Base-by-base conservation (phyloP, 257 asterid genomes). In the Phtheirospermum japonicum region DNA sequence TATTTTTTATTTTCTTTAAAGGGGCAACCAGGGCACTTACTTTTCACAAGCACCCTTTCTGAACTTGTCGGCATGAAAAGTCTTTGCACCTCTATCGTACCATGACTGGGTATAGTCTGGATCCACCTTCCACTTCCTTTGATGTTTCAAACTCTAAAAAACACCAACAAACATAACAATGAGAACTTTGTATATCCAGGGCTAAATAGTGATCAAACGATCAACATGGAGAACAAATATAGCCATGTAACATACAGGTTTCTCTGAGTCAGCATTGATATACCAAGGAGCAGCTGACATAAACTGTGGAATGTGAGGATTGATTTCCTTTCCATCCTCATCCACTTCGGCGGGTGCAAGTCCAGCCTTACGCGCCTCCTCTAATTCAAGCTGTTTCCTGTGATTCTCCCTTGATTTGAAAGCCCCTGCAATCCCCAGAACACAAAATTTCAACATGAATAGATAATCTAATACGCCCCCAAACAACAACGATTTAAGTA, bases 251-350 rank as follows among this genome's bases (percentile, higher is more conserved):
- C 88, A 13, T 83, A 87, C 96, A 32, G 97, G 97, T 75, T 81
- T 87, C 71, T 87, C 94, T 0, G 94, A 88, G n/a, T n/a, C n/a
- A n/a, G n/a, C n/a, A 74, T 83, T 83, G 30, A 93, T 84, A 76
- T 89, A 92, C 99, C 97, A 87, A 63, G 96, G 99, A 1, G 97
- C 96, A 23, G 96, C 83, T 5, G 97, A 86, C 96, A 89, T 85
- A 73, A 85, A 92, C 88, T 85, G 99, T 7, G 99, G 99, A 76
- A 92, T 92, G 75, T 92, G 97, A 68, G 99, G 99, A 20, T 92
- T 92, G 70, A 92, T 92, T 77, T 92, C 97, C 64, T 92, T 89
- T 67, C 99, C 99, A 86, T 92, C 95, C 63, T 92, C 99, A 67
- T 92, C 99, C 16, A 89, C 69, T 76, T 93, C 99, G 2, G 97